Evolutionary conservation across 106 monocot species (phyloP), one percentile per base, ranked within the genome.

Genomic region (Dioscorea alata): DNA sequence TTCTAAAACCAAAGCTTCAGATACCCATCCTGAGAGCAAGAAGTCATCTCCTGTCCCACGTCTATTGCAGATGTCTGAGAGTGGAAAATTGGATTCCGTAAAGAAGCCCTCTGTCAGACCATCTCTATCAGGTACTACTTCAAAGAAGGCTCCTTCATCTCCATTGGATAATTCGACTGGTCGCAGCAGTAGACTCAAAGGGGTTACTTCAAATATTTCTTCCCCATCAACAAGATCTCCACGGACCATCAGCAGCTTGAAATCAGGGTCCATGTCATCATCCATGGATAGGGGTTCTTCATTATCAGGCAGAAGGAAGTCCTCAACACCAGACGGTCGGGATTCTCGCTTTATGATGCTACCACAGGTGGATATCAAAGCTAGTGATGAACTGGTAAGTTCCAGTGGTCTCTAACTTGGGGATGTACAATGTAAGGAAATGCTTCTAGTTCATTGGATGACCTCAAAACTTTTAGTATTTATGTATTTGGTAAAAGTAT

Each of bases 301-400:
- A 31, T 48, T 83, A 54, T 64, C 74, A 14, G 66, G 72, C 21
- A 67, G 79, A 67, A 89, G 66, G 74, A 99, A 81, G 61, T 59
- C 64, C 48, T 79, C 86, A 13, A 73, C 87, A 81, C 49, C 72
- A 25, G 83, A 87, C 17, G 77, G 77, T 59, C 71, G 74, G 32
- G 88, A 89, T 79, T 82, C 83, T 64, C 85, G 78, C 12, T 71
- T 89, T 50, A 85, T 84, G 65, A 89, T 97, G 91, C 86, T 92
- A 8, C 97, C 97, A 14, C 86, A 89, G 67, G 89, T 99, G 60
- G 97, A 99, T 64, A 22, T 81, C 48, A 99, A 87, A 73, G 80
- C 87, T 22, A 81, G 86, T 10, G 92, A 99, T 76, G 92, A 90
- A 57, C 49, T 85, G 89, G 97, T 99, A 65, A 62, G 74, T 75